phyloP scores from a whole-genome alignment of 257 asterid genomes.

The Solanum appendiculatum region DNA sequence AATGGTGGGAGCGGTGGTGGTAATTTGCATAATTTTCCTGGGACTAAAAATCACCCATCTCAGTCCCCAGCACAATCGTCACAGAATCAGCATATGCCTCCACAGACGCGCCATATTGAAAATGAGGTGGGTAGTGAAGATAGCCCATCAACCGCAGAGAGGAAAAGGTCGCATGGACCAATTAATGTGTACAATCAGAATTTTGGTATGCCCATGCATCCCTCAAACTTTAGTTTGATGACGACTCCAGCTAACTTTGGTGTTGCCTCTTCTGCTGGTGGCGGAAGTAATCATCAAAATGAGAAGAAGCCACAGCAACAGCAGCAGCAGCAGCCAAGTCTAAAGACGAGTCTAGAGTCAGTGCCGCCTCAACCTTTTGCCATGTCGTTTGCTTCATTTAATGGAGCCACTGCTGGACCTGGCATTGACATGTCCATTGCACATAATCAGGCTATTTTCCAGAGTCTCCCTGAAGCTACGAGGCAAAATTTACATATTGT shows the following conservation, averaged over 20 bases:
- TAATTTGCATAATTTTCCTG: constrained; percentile 32
- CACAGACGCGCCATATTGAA: constrained; percentile 39
- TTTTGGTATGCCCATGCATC: constrained; percentile 61
- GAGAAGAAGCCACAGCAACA: constrained; percentile 53
- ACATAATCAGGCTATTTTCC: constrained; percentile 67
- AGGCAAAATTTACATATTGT: constrained; percentile 63
- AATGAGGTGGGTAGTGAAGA: constrained; percentile 52
- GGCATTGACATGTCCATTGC: constrained; percentile 59
- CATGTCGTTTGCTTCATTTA: constrained; percentile 68
- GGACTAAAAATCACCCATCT: constrained; percentile 39
- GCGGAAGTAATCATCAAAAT: constrained; percentile 25
- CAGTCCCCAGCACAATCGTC: constrained; percentile 35
- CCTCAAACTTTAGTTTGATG: constrained; percentile 58
- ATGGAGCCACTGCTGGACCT: constrained; percentile 36
- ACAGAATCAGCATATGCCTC: constrained; percentile 35
- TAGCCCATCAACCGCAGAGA: constrained; percentile 48
- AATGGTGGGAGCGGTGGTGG: constrained; percentile 30
- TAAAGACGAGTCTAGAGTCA: constrained; percentile 44
- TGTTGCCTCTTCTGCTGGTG: constrained; percentile 10
- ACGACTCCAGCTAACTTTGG: constrained; percentile 45
- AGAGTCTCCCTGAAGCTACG: constrained; percentile 51
- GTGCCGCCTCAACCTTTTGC: constrained; percentile 64
- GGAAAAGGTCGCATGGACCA: constrained; percentile 45
- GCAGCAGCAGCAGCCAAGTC: constrained; percentile 23
- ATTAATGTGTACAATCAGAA: constrained; percentile 56